Evolutionary conservation across 1,284 basidiomycete species (phyloP).

Genomic region (Sutorius eximius): DNA sequence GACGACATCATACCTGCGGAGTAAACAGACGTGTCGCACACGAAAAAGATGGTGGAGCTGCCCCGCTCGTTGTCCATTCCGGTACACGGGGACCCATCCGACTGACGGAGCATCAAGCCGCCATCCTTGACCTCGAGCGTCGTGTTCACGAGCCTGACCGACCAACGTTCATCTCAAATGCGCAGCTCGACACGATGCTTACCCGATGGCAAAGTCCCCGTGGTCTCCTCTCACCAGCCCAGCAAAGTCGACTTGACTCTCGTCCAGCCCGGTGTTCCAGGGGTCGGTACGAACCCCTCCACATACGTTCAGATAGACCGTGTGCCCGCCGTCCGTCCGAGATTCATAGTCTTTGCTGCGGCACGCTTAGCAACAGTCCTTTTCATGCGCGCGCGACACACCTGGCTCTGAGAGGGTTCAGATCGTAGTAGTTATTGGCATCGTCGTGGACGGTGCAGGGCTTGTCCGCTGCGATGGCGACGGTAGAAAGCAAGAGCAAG

Average conservation of each 20-base stretch:
- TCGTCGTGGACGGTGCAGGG: conserved; percentile 43
- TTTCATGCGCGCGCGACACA: conserved; percentile 21
- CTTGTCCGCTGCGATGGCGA: conserved; percentile 38
- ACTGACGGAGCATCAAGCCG: conserved; percentile 49
- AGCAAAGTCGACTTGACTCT: conserved; percentile 52
- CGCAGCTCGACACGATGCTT: conserved; percentile 22
- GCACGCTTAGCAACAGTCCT: conserved; percentile 3
- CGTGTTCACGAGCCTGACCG: conserved; percentile 56
- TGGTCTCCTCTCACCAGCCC: conserved; percentile 61
- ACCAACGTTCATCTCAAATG: not conserved
- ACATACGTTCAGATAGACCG: conserved; percentile 64
- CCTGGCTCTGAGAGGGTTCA: conserved; percentile 58
- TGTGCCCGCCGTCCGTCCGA: conserved; percentile 45
- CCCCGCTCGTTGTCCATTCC: conserved; percentile 47
- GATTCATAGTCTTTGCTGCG: conserved; percentile 65
- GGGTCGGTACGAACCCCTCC: conserved; percentile 52
- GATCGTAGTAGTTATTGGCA: conserved; percentile 58
- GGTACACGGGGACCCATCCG: conserved; percentile 61
- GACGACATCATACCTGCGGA: conserved; percentile 44
- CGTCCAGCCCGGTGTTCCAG: conserved; percentile 55
- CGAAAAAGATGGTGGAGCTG: conserved; percentile 64
- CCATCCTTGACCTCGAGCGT: conserved; percentile 53
- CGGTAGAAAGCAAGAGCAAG: conserved; percentile 32
- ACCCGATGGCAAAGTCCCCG: conserved; percentile 75
- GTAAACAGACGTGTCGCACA: conserved; percentile 58